These are phyloP conservation scores for Discostella stelligera DNA, from an alignment of 352 stramenopile genomes.

Conservation along the genomic window DNA sequence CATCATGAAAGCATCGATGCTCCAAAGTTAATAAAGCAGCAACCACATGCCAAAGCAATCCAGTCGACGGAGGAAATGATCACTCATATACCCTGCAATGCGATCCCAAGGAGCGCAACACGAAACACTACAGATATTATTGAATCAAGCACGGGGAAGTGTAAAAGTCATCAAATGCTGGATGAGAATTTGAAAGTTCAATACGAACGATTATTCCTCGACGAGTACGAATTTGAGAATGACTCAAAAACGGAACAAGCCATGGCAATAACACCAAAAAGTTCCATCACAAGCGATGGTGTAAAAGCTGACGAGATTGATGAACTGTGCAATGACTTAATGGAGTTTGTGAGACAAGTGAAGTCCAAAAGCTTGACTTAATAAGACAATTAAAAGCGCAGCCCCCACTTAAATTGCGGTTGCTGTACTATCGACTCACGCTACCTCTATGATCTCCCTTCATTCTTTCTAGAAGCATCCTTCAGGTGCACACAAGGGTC, in stretches of 20 bases:
- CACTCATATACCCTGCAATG: background rate
- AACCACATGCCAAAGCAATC: background rate
- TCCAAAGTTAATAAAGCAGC: background rate
- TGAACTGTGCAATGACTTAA: slow-evolving; percentile 17
- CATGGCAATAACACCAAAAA: background rate
- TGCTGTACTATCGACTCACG: background rate
- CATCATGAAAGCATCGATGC: background rate
- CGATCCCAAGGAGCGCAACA: background rate
- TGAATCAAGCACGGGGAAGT: background rate
- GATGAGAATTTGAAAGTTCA: slow-evolving; percentile 3
- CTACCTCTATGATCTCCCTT: background rate
- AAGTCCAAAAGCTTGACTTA: background rate
- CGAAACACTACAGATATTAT: background rate
- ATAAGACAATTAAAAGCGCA: background rate
- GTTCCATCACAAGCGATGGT: background rate
- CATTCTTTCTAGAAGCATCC: slow-evolving; percentile 5
- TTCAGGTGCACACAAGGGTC: background rate
- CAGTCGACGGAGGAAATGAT: background rate
- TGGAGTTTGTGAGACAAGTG: slow-evolving; percentile 16
- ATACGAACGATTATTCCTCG: slow-evolving; percentile 27
- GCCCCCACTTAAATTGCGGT: background rate
- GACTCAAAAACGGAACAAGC: slow-evolving; percentile 4
- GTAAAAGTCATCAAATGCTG: slow-evolving; percentile 6
- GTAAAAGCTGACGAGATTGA: slow-evolving; percentile 5
- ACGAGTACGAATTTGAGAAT: slow-evolving; percentile 22